Percentiles rank a stretch among this genome's conserved stretches.
phyloP scores from a whole-genome alignment of 768 basidiomycete species.

The Peribolospora baueri region DNA sequence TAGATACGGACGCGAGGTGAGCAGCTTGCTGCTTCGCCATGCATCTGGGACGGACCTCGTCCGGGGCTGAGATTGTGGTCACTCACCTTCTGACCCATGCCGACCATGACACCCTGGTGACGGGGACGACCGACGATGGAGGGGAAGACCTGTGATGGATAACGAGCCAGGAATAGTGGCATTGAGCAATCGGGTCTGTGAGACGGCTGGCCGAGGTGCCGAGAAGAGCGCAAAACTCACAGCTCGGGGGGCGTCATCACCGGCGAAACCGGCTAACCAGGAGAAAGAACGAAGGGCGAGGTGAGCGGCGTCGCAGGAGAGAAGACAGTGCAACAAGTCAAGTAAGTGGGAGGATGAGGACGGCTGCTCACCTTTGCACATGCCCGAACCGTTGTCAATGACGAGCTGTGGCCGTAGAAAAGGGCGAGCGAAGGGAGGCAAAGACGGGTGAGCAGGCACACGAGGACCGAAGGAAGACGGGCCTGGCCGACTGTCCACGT shows the following conservation, averaged over 20 bases:
- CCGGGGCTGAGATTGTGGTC: neutral
- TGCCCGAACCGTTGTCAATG: conserved; percentile 86
- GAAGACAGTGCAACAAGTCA: conserved; percentile 10
- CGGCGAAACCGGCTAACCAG: conserved; percentile 28
- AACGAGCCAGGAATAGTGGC: neutral
- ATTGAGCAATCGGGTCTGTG: neutral
- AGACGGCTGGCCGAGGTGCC: neutral
- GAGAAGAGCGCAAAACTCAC: conserved; percentile 30
- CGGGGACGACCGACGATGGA: conserved; percentile 87
- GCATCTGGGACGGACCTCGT: neutral
- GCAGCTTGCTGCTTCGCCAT: neutral
- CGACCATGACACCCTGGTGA: conserved; percentile 88
- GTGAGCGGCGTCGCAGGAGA: conserved; percentile 5
- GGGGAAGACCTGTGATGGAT: conserved; percentile 16
- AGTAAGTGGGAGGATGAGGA: conserved; percentile 20
- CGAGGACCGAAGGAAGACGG: neutral
- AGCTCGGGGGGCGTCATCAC: conserved; percentile 70
- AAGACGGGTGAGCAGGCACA: neutral
- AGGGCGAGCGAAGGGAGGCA: neutral
- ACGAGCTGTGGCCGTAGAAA: neutral
- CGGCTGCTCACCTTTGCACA: conserved; percentile 73
- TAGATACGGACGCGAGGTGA: neutral
- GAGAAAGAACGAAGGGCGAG: conserved; percentile 21
- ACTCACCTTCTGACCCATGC: conserved; percentile 35
- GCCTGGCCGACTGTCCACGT: neutral